Percentiles rank a stretch among this genome's conserved stretches.
Conservation (phyloP, 78 protist genomes). For the Dictyostelium firmibasis region DNA sequence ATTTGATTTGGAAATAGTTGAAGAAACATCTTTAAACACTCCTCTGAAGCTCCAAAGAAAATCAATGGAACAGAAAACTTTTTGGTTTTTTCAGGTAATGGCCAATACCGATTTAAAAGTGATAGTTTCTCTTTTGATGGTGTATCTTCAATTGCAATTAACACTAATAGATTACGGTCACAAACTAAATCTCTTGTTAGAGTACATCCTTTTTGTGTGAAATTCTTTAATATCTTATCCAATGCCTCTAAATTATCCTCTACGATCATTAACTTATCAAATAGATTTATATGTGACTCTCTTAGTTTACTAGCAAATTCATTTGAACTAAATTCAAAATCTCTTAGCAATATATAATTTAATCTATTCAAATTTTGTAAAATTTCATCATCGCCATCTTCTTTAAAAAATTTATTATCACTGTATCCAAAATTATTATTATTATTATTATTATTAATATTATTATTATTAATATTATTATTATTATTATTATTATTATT, state of each 20-base stretch:
- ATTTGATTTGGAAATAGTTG: not conserved
- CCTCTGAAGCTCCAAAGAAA: not conserved
- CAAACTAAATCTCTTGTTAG: not conserved
- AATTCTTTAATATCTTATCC: not conserved
- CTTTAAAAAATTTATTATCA: not conserved
- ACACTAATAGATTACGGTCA: not conserved
- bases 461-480: not conserved
- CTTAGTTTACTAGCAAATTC: not conserved
- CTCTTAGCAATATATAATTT: not conserved
- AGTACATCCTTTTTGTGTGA: not conserved
- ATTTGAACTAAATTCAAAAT: not conserved
- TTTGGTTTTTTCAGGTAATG: not conserved
- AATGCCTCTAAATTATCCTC: not conserved
- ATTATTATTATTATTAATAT: too few relatives aligned
- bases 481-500: not conserved
- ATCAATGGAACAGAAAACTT: not conserved
- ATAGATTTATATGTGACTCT: not conserved
- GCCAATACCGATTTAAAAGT: not conserved
- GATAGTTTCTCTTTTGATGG: not conserved
- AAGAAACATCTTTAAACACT: not conserved
- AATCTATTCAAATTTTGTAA: not conserved
- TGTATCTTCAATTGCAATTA: not conserved
- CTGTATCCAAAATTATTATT: not conserved
- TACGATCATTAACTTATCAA: not conserved
- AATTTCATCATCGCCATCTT: slow-evolving; percentile 3